Conservation (phyloP, 2,329 filamentous ascomycete genomes). For the Teratosphaeria epicoccoides region DNA sequence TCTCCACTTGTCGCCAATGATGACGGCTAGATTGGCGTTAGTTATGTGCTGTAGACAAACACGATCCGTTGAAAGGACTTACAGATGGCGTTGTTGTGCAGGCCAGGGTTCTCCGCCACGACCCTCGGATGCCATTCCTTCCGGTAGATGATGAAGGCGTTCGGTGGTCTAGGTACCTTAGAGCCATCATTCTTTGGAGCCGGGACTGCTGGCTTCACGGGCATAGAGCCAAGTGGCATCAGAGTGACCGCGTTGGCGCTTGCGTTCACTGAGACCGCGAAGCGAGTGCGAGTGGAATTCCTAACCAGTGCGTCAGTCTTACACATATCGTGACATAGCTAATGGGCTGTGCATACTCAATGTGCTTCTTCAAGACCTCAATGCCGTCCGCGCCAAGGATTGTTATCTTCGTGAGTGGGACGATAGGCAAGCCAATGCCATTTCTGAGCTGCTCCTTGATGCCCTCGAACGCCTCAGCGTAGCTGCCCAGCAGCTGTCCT, state of each 20-base stretch:
- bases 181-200: slow-evolving; percentile 31
- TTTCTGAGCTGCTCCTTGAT: not conserved
- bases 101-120: not conserved
- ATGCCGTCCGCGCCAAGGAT: not conserved
- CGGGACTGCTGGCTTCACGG: slow-evolving; percentile 25
- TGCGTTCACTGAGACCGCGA: no score
- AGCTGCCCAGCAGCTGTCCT: not conserved
- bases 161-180: slow-evolving; percentile 37
- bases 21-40: not conserved
- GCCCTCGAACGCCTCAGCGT: not conserved
- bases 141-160: not conserved
- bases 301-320: slow-evolving; percentile 27
- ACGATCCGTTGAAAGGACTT: not conserved
- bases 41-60: not conserved
- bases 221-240: no score
- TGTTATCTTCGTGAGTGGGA: not conserved
- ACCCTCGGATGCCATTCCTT: no score
- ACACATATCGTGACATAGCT: not conserved
- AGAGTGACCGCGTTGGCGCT: no score
- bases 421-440: not conserved
- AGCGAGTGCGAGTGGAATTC: slow-evolving; percentile 26
- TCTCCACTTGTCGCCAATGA: not conserved
- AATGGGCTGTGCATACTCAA: not conserved
- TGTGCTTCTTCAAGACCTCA: not conserved
- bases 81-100: not conserved